Evolutionary conservation across 306 rosid species (phyloP).

Genomic region (Cajanus cajan): DNA sequence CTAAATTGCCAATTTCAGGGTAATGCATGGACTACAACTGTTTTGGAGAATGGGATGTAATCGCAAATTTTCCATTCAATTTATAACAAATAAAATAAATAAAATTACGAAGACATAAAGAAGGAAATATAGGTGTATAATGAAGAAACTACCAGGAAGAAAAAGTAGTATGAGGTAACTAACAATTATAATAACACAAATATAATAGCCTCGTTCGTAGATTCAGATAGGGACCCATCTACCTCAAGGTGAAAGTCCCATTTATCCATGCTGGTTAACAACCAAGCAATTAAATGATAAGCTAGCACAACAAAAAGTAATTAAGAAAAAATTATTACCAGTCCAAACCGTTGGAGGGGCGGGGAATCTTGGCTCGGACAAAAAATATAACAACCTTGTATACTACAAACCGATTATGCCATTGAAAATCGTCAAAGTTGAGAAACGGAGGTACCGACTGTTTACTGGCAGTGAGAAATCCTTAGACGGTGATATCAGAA

Average conservation of each 20-base stretch:
- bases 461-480: neutral
- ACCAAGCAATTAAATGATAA: slow-evolving; percentile 31
- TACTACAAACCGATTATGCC: neutral
- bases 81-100: too few relatives aligned
- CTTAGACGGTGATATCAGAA: too few relatives aligned
- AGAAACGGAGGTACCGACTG: slow-evolving; percentile 18
- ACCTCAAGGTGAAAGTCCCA: slow-evolving; percentile 13
- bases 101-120: too few relatives aligned
- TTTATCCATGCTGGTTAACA: slow-evolving; percentile 35
- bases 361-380: slow-evolving; percentile 36
- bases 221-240: slow-evolving; percentile 23
- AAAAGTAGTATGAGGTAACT: neutral
- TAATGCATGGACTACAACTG: too few relatives aligned
- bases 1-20: neutral
- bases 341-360: slow-evolving; percentile 2
- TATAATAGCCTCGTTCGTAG: slow-evolving; percentile 6
- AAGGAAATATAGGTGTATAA: neutral
- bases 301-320: neutral
- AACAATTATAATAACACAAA: slow-evolving; percentile 2
- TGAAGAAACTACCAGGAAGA: neutral
- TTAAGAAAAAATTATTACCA: slow-evolving; percentile 19
- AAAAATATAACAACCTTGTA: slow-evolving; percentile 19
- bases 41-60: neutral
- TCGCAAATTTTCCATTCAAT: neutral
- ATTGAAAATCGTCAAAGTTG: slow-evolving; percentile 18